phyloP scores from a whole-genome alignment of 1,284 basidiomycete species.

The Cystobasidium sp. region DNA sequence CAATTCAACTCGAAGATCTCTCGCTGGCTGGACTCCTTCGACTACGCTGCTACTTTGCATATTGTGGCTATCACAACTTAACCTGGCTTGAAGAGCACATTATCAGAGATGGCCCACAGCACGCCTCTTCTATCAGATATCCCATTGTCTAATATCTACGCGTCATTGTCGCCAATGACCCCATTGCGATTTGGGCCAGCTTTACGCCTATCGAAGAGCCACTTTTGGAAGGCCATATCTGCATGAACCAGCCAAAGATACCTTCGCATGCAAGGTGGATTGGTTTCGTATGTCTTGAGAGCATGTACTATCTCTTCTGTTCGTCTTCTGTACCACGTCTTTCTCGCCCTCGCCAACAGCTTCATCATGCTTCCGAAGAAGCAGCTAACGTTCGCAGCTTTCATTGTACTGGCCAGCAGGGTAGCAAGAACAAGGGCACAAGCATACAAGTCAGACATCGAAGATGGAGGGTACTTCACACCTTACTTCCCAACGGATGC shows the following conservation, averaged over 20 bases:
- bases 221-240: neutral
- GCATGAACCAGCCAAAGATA: neutral
- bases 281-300: too few species aligned
- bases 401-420: neutral
- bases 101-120: too few species aligned
- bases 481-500: neutral
- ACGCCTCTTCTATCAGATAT: neutral
- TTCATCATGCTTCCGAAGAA: neutral
- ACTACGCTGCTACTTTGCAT: too few species aligned
- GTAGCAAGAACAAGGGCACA: neutral
- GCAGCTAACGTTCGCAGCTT: neutral
- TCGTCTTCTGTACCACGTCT: neutral
- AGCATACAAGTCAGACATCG: neutral
- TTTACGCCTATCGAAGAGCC: conserved; percentile 1
- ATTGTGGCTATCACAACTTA: too few species aligned
- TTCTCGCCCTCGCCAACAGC: neutral
- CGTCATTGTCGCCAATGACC: neutral
- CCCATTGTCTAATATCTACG: neutral
- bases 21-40: too few species aligned
- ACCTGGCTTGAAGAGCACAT: too few species aligned
- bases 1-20: too few species aligned
- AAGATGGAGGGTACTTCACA: conserved; percentile 2
- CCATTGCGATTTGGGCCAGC: neutral
- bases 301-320: neutral
- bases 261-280: neutral